Evolutionary conservation across 1,139 yeast genomes (phyloP), one percentile per base, ranked within the genome.

Genomic region (Zygosaccharomyces sapae): DNA sequence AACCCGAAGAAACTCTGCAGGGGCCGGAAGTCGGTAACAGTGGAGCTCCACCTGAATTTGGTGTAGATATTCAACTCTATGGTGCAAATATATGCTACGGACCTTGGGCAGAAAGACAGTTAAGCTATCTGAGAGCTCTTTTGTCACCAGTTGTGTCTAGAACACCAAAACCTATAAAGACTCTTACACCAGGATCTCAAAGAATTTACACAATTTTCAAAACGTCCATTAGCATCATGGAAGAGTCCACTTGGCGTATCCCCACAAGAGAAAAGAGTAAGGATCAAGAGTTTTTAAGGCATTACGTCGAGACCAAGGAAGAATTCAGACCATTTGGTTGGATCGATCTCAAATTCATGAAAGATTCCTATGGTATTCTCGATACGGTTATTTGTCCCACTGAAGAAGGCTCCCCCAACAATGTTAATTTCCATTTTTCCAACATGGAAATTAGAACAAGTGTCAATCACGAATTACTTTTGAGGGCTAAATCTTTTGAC

Each of bases 21-120:
- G 77, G 74, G 0, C 70, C 78, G 2, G 82, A 78, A 55, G 67
- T 79, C 29, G 83, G 82, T 2, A 78, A 79, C 51, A 70, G 76
- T 37, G 79, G 75, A 8, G 64, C 75, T 2, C 67, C 80, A 0
- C 96, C 97, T 0, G 78, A 76, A 49, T 78, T 77, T 63, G 92
- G 90, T 0, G 59, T 83, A 4, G 84, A 84, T 47, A 48, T 89
- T 13, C 73, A 72, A 16, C 58, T 88, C 3, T 74, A 77, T 1
- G 75, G 77, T 51, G 82, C 90, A 0, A 82, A 87, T 0, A 70
- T 88, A 1, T 84, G 84, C 55, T 90, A 87, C 60, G 98, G 98
- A 0, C 95, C 98, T 0, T 90, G 97, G 97, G 86, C 97, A 0
- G 95, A 90, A 51, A 78, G 90, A 39, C 95, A 90, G 63, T 65